phyloP scores from a whole-genome alignment of 2,329 filamentous ascomycete genomes.

The Decorospora gaudefroyi region DNA sequence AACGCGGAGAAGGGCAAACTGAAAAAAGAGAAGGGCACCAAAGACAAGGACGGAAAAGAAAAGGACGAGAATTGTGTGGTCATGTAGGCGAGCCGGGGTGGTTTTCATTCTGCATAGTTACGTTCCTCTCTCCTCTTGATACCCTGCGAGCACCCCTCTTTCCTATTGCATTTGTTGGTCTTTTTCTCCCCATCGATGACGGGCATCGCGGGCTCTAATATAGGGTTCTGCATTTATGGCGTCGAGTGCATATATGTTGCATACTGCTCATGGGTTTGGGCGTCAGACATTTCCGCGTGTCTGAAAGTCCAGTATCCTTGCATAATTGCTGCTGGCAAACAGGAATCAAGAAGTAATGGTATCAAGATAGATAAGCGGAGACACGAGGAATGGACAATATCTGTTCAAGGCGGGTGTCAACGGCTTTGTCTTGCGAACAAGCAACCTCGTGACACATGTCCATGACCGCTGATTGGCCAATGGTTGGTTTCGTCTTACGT shows the following conservation, averaged over 20 bases:
- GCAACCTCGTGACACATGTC: constrained; percentile 15
- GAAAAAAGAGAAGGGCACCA: constrained; percentile 32
- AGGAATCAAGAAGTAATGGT: constrained; percentile 5
- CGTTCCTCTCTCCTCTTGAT: not conserved
- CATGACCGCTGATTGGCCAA: constrained; percentile 27
- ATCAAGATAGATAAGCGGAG: constrained; percentile 4
- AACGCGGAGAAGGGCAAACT: constrained; percentile 35
- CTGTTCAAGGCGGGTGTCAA: constrained; percentile 30
- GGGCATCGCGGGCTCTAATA: constrained; percentile 19
- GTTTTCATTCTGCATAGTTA: not conserved
- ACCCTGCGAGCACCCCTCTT: constrained; percentile 4
- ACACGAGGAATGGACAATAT: no score
- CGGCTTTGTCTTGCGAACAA: constrained; percentile 30
- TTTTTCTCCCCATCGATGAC: constrained; percentile 2
- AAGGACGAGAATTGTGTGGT: constrained; percentile 49
- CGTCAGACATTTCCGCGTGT: no score
- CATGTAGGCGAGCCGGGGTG: constrained; percentile 35
- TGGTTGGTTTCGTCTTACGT: constrained; percentile 26
- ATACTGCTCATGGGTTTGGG: constrained; percentile 24
- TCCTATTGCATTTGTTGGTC: constrained; percentile 1
- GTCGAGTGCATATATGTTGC: constrained; percentile 26
- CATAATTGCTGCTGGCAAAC: no score
- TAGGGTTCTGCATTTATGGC: constrained; percentile 23
- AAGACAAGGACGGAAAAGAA: constrained; percentile 38
- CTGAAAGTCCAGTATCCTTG: no score